A percentile compares a stretch with the other conserved stretches of the same genome.
These are phyloP conservation scores for Mucor ambiguus DNA, from an alignment of 371 early-diverging fungal species.

Conservation along the genomic window DNA sequence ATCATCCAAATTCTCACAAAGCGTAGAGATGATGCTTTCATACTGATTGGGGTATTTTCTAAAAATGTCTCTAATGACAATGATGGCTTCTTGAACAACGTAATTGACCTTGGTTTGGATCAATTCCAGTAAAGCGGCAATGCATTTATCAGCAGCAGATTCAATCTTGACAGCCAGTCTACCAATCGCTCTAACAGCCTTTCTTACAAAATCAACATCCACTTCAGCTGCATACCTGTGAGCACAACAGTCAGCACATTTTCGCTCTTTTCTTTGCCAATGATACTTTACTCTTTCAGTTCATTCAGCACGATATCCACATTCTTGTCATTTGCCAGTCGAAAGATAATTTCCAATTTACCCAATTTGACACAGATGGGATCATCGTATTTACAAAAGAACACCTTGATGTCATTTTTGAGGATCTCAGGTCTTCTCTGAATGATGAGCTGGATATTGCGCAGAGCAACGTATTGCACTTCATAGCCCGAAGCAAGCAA, in stretches of 20 bases:
- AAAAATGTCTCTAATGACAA: slow-evolving; percentile 84
- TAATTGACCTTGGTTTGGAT: slow-evolving; percentile 91
- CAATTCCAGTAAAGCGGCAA: slow-evolving; percentile 82
- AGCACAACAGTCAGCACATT: background rate
- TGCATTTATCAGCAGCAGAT: slow-evolving; percentile 80
- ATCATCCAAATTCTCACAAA: slow-evolving; percentile 89
- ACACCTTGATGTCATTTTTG: slow-evolving; percentile 85
- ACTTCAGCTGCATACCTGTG: slow-evolving; percentile 88
- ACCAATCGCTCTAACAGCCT: slow-evolving; percentile 91
- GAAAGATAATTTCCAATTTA: slow-evolving; percentile 89
- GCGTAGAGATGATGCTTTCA: slow-evolving; percentile 82
- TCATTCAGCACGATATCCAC: slow-evolving; percentile 86
- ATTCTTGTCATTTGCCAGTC: slow-evolving; percentile 78
- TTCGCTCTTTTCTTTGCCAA: no score
- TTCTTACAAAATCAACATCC: slow-evolving; percentile 95
- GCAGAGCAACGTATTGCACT: slow-evolving; percentile 92
- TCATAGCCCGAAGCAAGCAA: slow-evolving; percentile 87
- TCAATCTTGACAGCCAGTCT: slow-evolving; percentile 91
- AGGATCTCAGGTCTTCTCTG: slow-evolving; percentile 83
- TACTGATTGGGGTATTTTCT: slow-evolving; percentile 94
- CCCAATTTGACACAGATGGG: slow-evolving; percentile 95
- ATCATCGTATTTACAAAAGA: slow-evolving; percentile 97
- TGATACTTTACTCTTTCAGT: slow-evolving; percentile 78
- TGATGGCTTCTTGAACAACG: slow-evolving; percentile 92
- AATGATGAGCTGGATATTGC: slow-evolving; percentile 89